Evolutionary conservation across 306 rosid species (phyloP), one percentile per base, ranked within the genome.

Genomic region (Trifolium fragiferum): DNA sequence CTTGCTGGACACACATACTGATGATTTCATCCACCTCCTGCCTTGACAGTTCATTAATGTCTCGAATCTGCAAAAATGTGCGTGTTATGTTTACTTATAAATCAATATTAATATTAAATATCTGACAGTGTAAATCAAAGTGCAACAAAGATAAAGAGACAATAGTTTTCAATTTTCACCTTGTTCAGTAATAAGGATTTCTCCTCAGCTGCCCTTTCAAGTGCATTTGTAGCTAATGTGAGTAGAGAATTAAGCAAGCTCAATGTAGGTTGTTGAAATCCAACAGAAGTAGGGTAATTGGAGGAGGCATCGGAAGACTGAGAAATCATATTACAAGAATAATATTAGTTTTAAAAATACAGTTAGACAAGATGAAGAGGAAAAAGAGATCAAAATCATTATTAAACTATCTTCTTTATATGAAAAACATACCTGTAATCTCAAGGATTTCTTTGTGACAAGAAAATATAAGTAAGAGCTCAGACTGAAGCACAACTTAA

Each of bases 21-120:
- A 91, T 90, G 74, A 94, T 88, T 80, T 90, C 96, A 85, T 94
- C 97, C 71, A 94, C 95, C 86, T 90, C 97, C 76, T 91, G 97
- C 74, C 98, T 88, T 38, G 98, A 87, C 60, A 94, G 66, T 81
- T 94, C 97, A 83, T 90, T 94, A 72, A 94, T 85, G 84, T 91
- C 98, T 63, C 82, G 91, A 78, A 94, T 88, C 97, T 94, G 88
- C 68, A 76, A 47, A 77, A 43, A 32, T 59, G 10, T 21, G 44
- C 61, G 70, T 13, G 66, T 14, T 35, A 25, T 66, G 66, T 74
- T 64, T 44, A 18, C 43, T 35, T 12, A 37, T 65, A 23, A 68
- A 41, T 73, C 20, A 44, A 63, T 70, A 51, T 32, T 11, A 43
- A 63, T 70, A 58, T 33, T 15, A 46, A 21, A 66, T 5, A 70